phyloP scores from a whole-genome alignment of 192 early-diverging fungal species.

The Phlyctochytrium bullatum region DNA sequence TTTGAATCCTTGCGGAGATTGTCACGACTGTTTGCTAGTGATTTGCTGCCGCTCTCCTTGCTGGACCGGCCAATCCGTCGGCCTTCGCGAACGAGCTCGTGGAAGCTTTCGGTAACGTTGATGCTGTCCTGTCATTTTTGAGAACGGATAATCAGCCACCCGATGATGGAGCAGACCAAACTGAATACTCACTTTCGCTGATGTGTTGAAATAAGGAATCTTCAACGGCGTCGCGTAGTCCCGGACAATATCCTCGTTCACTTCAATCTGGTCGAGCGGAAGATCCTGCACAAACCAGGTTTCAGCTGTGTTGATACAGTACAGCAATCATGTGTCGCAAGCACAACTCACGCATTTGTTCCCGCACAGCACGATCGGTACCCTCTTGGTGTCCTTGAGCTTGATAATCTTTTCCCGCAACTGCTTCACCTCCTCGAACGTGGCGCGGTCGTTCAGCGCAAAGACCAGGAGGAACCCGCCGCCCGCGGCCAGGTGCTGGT shows the following conservation, averaged over 20 bases:
- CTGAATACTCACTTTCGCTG: constrained; percentile 49
- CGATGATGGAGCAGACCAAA: background rate
- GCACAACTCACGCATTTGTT: constrained; percentile 60
- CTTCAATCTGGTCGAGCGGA: constrained; percentile 45
- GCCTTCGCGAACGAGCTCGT: constrained; percentile 54
- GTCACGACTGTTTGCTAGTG: background rate
- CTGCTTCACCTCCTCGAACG: constrained; percentile 59
- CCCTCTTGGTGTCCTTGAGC: constrained; percentile 52
- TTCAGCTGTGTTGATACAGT: background rate
- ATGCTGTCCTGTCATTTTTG: constrained; percentile 42
- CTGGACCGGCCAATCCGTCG: constrained; percentile 16
- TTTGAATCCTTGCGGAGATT: background rate
- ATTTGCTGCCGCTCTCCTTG: constrained; percentile 2
- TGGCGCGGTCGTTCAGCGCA: constrained; percentile 46
- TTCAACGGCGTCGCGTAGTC: constrained; percentile 39
- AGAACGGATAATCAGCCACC: background rate
- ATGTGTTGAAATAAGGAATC: constrained; percentile 52
- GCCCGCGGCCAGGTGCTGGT: constrained; percentile 54
- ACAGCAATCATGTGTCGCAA: background rate
- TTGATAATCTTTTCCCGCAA: constrained; percentile 55
- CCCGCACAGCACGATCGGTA: constrained; percentile 55
- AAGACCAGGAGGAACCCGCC: constrained; percentile 61
- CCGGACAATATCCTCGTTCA: constrained; percentile 34
- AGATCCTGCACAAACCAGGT: constrained; percentile 42
- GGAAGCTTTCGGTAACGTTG: constrained; percentile 55